These are phyloP conservation scores for Daldinia sp. DNA, from an alignment of 2,329 filamentous ascomycete genomes.

Conservation along the genomic window DNA sequence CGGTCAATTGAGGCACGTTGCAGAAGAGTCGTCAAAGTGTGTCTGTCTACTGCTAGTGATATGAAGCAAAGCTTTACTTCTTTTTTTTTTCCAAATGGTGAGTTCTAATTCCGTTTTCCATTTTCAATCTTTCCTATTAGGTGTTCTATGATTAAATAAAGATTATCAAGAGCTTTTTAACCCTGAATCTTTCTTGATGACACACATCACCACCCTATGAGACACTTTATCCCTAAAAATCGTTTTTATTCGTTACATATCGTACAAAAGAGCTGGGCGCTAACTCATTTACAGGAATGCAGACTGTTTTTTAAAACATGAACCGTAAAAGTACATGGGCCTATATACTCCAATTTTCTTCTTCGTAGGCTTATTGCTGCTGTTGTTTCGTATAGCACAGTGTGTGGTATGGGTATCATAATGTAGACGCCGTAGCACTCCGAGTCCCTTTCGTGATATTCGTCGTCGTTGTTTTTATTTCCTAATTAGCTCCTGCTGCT, in stretches of 20 bases:
- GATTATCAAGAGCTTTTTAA: conserved; percentile 75
- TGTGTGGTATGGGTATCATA: conserved; percentile 35
- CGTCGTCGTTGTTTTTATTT: too few relatives aligned
- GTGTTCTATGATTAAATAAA: conserved; percentile 68
- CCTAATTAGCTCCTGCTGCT: not conserved
- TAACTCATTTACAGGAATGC: conserved; percentile 40
- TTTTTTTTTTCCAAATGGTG: conserved; percentile 52
- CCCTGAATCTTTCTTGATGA: conserved; percentile 71
- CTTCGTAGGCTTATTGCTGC: conserved; percentile 15
- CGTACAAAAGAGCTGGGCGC: conserved; percentile 25
- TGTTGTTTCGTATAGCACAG: not conserved
- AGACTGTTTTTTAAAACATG: not conserved
- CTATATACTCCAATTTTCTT: conserved; percentile 9
- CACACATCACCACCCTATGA: conserved; percentile 69
- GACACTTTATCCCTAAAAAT: conserved; percentile 51
- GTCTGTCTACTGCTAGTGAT: conserved; percentile 41
- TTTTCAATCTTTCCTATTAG: not conserved
- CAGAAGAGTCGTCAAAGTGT: conserved; percentile 30
- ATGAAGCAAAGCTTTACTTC: conserved; percentile 36
- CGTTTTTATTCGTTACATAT: conserved; percentile 29
- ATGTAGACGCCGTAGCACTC: conserved; percentile 16
- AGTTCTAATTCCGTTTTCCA: conserved; percentile 32
- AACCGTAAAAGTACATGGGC: conserved; percentile 20
- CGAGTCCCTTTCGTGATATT: not conserved
- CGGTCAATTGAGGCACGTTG: conserved; percentile 57